Conservation (phyloP, 331 rosid genomes). For the Quercus phellos region DNA sequence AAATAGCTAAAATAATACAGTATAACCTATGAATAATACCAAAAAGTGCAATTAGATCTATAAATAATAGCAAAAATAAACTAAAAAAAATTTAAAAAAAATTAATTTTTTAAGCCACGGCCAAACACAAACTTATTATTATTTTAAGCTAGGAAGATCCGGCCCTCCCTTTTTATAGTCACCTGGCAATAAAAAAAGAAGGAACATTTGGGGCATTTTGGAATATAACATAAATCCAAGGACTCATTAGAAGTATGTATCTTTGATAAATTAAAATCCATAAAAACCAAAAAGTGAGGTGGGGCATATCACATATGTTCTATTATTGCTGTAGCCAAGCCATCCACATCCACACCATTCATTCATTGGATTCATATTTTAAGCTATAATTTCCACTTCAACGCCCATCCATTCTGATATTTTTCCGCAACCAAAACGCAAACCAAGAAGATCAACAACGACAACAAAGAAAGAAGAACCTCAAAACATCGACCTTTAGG, state of each 20-base stretch:
- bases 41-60: too few relatives aligned
- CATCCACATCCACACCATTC: not conserved
- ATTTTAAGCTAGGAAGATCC: too few relatives aligned
- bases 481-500: not conserved
- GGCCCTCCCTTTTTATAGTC: too few relatives aligned
- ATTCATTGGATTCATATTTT: too few relatives aligned
- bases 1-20: too few relatives aligned
- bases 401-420: not conserved
- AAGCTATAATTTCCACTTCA: too few relatives aligned
- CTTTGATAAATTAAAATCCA: too few relatives aligned
- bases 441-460: not conserved
- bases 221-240: not conserved
- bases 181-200: not conserved
- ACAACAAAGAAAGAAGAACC: not conserved
- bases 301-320: not conserved
- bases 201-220: not conserved
- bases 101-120: fast-evolving
- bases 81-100: too few relatives aligned
- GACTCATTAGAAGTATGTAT: not conserved
- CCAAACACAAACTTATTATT: too few relatives aligned
- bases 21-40: fast-evolving
- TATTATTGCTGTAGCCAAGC: too few relatives aligned
- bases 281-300: not conserved
- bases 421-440: too few relatives aligned
- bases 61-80: fast-evolving